Base-by-base conservation (phyloP, 345 rosid species). In the Adansonia digitata region DNA sequence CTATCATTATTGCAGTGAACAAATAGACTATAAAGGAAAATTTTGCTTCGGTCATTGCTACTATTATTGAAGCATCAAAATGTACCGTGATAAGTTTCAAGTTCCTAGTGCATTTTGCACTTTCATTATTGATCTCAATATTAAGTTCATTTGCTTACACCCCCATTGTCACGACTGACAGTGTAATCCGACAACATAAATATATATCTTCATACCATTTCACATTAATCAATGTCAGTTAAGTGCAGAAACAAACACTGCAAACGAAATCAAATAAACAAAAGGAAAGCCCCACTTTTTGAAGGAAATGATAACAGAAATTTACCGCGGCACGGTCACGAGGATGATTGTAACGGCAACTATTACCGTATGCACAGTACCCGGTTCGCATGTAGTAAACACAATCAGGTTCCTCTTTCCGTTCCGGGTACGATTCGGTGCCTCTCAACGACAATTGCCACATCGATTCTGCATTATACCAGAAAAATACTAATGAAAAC, bases 331-430 rank as follows among this genome's bases (percentile, higher is more conserved):
- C 89, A 53, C 99, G 96, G 85, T 95, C 89, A 20, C 86, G 94
- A 71, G 99, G 99, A 74, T 95, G 99, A 81, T 95, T 95, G 88
- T 84, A 93, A 75, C 97, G 97, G 84, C 99, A 95, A 82, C 98
- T 85, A 57, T 75, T 68, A 52, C 92, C 90, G 29, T 84, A 95
- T 46, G 92, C 97, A 78, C 99, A 95, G 74, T 79, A 79, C 77
- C 99, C 97, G 5, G 98, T 93, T 69, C 93, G 89, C 96, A 95
- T 87, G 81, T 93, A 95, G 82, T 88, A 93, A 13, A 89, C 89
- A 85, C 99, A 95, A 80, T 93, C 94, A 53, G 97, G 89, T 26
- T 86, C 89, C 40, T 87, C 88, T 5, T 85, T 84, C 73, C 97
- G 86, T 77, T 92, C 94, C 18, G 98, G 99, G 80, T 91, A 95